Evolutionary conservation across 495 filamentous ascomycete species (phyloP).

Genomic region (Trichoderma asperelloides): DNA sequence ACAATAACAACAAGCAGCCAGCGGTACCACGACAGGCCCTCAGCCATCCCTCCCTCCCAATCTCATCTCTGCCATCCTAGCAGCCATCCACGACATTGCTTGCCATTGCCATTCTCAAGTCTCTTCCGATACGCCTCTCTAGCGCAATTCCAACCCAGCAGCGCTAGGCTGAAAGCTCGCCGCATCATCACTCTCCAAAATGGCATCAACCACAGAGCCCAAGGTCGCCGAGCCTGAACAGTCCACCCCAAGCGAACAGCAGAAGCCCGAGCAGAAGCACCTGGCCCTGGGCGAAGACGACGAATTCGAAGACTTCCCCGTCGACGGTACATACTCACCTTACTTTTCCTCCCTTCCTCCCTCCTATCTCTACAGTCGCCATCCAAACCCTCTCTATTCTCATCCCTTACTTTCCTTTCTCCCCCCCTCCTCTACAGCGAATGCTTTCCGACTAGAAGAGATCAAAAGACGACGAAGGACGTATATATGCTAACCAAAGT

Average conservation of each 20-base stretch:
- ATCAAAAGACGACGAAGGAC: background rate
- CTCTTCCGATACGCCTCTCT: constrained; percentile 12
- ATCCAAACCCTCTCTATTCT: background rate
- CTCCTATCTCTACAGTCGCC: background rate
- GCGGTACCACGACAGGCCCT: background rate
- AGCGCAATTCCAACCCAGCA: background rate
- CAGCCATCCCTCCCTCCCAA: background rate
- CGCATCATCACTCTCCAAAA: constrained; percentile 11
- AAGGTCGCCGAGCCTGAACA: constrained; percentile 33
- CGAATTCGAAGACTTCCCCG: constrained; percentile 98
- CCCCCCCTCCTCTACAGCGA: background rate
- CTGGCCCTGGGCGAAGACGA: constrained; percentile 89
- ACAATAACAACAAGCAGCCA: constrained; percentile 6
- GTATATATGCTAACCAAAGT: background rate
- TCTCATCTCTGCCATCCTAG: background rate
- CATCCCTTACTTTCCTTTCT: background rate
- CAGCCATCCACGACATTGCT: background rate
- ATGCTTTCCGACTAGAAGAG: background rate
- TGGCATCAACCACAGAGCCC: constrained; percentile 23
- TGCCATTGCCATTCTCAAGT: constrained; percentile 13
- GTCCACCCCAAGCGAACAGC: constrained; percentile 29
- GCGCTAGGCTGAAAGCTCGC: background rate
- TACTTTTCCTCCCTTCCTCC: background rate
- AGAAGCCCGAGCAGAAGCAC: constrained; percentile 36
- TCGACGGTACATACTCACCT: constrained; percentile 61